A percentile compares a stretch with the other conserved stretches of the same genome.
Conservation (phyloP, 257 asterid genomes). For the Solanum sejunctum region DNA sequence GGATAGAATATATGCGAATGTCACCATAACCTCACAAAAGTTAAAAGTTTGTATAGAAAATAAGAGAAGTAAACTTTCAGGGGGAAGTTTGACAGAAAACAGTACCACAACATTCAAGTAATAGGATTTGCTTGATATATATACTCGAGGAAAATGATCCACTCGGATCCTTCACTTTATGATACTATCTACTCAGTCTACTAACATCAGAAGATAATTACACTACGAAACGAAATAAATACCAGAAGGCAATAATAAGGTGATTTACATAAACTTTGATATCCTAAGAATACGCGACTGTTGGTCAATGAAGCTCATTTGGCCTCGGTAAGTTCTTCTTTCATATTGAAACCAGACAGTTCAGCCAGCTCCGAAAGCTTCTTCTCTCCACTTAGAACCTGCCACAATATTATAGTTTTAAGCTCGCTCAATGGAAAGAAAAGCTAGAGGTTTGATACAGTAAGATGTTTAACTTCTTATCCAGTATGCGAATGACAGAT, state of each 20-base stretch:
- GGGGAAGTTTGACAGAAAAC: not conserved
- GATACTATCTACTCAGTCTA: not conserved
- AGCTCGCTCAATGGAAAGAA: not conserved
- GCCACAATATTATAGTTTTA: constrained; percentile 4
- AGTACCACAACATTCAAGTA: not conserved
- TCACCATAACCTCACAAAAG: too few relatives aligned
- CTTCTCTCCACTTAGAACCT: constrained; percentile 69
- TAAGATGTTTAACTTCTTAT: not conserved
- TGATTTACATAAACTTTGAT: not conserved
- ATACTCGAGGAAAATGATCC: not conserved
- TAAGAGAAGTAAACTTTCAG: not conserved
- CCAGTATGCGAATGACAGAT: not conserved
- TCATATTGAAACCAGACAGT: constrained; percentile 53
- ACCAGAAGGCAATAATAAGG: not conserved
- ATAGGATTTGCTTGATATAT: not conserved
- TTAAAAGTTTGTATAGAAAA: too few relatives aligned
- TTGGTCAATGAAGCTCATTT: constrained; percentile 11
- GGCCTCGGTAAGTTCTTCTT: constrained; percentile 40
- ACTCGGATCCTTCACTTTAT: not conserved
- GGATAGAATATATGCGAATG: too few relatives aligned
- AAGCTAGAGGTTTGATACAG: not conserved
- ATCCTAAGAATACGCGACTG: not conserved
- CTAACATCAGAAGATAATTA: not conserved
- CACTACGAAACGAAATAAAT: not conserved
- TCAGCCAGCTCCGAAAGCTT: constrained; percentile 61